Conservation (phyloP, 257 asterid species). For the Gentiana straminea region DNA sequence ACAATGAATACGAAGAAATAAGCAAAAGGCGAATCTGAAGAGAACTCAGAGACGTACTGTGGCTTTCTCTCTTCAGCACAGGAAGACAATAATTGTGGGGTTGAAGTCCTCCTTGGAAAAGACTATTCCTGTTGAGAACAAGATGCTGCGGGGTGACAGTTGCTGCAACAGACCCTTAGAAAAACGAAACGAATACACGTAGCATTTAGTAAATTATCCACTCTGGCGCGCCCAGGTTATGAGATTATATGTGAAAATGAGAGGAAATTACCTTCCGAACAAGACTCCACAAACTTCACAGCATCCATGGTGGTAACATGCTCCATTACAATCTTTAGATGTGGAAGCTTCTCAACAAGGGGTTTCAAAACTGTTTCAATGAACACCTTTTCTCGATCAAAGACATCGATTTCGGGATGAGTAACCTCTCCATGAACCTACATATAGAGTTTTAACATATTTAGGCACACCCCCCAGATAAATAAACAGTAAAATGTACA, state of each 20-base stretch:
- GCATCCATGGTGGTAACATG: slow-evolving; percentile 91
- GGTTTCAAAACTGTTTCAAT: slow-evolving; percentile 67
- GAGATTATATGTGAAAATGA: not conserved
- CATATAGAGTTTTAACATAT: slow-evolving; percentile 1
- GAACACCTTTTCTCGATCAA: slow-evolving; percentile 90
- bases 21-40: slow-evolving; percentile 1
- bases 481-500: no score
- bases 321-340: slow-evolving; percentile 87
- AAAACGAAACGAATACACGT: not conserved
- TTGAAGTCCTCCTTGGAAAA: slow-evolving; percentile 87
- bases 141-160: slow-evolving; percentile 98
- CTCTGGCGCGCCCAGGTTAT: not conserved
- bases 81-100: slow-evolving; percentile 96
- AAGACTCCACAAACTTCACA: slow-evolving; percentile 68
- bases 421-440: slow-evolving; percentile 99
- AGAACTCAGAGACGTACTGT: slow-evolving; percentile 37
- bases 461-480: no score
- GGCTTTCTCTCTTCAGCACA: slow-evolving; percentile 80
- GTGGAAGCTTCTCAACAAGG: slow-evolving; percentile 57
- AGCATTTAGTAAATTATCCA: not conserved
- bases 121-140: slow-evolving; percentile 79
- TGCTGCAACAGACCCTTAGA: slow-evolving; percentile 78
- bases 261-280: slow-evolving; percentile 44
- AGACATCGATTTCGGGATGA: slow-evolving; percentile 64
- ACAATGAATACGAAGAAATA: not conserved